Evolutionary conservation across 805 yeast species (phyloP).

Genomic region (Metschnikowia chrysomelidarum): DNA sequence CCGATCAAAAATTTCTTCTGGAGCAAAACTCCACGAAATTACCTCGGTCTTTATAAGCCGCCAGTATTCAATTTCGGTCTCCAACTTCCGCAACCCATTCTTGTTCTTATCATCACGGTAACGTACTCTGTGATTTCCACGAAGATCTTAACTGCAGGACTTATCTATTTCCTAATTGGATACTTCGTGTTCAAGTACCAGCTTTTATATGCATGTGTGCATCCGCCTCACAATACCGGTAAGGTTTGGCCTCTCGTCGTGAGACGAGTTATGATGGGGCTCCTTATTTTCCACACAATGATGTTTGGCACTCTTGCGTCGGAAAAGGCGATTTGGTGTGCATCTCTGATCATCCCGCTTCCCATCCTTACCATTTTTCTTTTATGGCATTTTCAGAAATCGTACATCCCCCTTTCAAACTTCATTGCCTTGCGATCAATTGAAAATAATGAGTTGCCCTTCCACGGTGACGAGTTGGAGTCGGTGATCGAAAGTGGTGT

Average conservation of each 20-base stretch:
- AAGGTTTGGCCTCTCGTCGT: constrained; percentile 92
- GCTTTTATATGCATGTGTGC: constrained; percentile 84
- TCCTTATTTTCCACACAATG: constrained; percentile 81
- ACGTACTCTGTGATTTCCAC: constrained; percentile 89
- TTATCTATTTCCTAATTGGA: constrained; percentile 80
- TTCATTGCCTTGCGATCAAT: constrained; percentile 88
- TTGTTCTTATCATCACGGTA: constrained; percentile 79
- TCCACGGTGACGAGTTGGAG: constrained; percentile 24
- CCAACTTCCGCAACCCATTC: constrained; percentile 86
- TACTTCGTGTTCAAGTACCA: constrained; percentile 90
- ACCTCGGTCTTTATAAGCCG: constrained; percentile 72
- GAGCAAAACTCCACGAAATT: constrained; percentile 83
- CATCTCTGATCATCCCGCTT: constrained; percentile 70
- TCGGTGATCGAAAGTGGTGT: constrained; percentile 9
- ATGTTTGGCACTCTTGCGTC: constrained; percentile 89
- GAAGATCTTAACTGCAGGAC: constrained; percentile 79
- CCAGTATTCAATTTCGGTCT: constrained; percentile 92
- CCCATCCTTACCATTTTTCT: constrained; percentile 66
- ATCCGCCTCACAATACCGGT: constrained; percentile 96
- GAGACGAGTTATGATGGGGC: constrained; percentile 77
- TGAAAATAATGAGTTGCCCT: constrained; percentile 40
- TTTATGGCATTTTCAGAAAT: constrained; percentile 77
- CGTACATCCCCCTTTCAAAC: constrained; percentile 74
- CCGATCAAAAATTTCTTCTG: constrained; percentile 54
- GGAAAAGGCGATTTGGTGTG: constrained; percentile 74